Percentiles rank a stretch among this genome's conserved stretches.
Evolutionary conservation across 169 alveolate genomes (phyloP).

Genomic region (Eimeria falciformis): DNA sequence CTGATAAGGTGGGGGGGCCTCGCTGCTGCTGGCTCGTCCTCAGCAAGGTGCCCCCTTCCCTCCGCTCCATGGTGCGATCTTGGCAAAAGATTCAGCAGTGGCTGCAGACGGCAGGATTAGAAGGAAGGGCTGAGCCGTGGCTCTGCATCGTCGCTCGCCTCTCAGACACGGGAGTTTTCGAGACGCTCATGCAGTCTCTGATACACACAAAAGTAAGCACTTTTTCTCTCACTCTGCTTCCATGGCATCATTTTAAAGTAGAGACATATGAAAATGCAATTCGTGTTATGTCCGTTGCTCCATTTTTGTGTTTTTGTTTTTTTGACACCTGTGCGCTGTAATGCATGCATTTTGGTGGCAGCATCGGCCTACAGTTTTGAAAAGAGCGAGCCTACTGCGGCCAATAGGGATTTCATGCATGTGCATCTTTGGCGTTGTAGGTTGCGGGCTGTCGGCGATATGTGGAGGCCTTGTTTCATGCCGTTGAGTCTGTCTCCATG

Average conservation of each 20-base stretch:
- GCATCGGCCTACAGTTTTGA: no score
- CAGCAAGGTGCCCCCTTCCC: slow-evolving; percentile 37
- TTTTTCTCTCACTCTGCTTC: no score
- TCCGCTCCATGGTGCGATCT: slow-evolving; percentile 37
- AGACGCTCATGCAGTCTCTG: slow-evolving; percentile 21
- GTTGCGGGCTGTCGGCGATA: not conserved
- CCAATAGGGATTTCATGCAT: no score
- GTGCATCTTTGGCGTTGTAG: slow-evolving; percentile 19
- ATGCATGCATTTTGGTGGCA: no score
- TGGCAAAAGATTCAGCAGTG: slow-evolving; percentile 41
- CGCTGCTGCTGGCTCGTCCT: slow-evolving; percentile 11
- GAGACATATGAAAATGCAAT: no score
- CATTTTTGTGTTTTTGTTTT: no score
- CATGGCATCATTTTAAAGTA: no score
- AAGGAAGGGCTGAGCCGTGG: slow-evolving; percentile 49
- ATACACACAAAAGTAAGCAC: not conserved
- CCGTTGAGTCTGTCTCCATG: slow-evolving; percentile 73
- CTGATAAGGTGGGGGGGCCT: not conserved
- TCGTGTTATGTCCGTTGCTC: no score
- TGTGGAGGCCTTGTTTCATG: slow-evolving; percentile 67
- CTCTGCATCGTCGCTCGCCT: slow-evolving; percentile 60
- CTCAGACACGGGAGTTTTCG: slow-evolving; percentile 61
- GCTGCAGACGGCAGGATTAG: slow-evolving; percentile 38
- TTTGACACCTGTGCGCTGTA: no score
- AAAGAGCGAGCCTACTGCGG: no score